Base-by-base conservation (phyloP, 441 rosid genomes). In the Cnidoscolus chayamansa region DNA sequence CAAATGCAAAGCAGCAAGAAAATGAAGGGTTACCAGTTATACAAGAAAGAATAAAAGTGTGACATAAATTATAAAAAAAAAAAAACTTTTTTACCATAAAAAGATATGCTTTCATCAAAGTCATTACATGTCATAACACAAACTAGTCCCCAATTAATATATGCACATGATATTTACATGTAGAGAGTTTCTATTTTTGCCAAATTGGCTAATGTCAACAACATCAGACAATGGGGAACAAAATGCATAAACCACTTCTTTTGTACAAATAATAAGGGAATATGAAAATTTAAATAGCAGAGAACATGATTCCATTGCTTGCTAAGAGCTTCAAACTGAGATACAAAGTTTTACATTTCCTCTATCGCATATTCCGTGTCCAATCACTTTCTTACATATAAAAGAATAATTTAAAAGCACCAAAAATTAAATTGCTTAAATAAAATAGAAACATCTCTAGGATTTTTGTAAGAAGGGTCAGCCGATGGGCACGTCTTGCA, bases 331-430 rank as follows among this genome's bases (percentile, higher is more conserved):
- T 55, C 53, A 54, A 56, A 37, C 60, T 25, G 25, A 25, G 25
- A 25, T 25, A 25, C 25, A 25, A 25, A 25, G 30, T 54, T 55
- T 25, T 25, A 65, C 67, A 65, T 63, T 25, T 71, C 67, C 47
- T 70, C 17, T 48, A 65, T 64, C 76, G n/a, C 50, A 62, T 51
- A 3, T 53, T 40, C 67, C 71, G 1, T 31, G n/a, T 35, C 64
- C 58, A 73, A 61, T 68, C 68, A 53, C 63, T 68, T 63, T 74
- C 30, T 9, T 63, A 68, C 77, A 61, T 25, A 25, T 50, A 76
- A 63, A 66, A 79, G 74, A 76, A 79, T 50, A 71, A 67, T 62
- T 54, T 37, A 77, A 59, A 56, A 67, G 53, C 45, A n/a, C 20
- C 58, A 61, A 40, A 43, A 76, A 67, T 45, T 70, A 67, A 75